Base-by-base conservation (phyloP, 106 monocot genomes). In the Iris macrosiphon region DNA sequence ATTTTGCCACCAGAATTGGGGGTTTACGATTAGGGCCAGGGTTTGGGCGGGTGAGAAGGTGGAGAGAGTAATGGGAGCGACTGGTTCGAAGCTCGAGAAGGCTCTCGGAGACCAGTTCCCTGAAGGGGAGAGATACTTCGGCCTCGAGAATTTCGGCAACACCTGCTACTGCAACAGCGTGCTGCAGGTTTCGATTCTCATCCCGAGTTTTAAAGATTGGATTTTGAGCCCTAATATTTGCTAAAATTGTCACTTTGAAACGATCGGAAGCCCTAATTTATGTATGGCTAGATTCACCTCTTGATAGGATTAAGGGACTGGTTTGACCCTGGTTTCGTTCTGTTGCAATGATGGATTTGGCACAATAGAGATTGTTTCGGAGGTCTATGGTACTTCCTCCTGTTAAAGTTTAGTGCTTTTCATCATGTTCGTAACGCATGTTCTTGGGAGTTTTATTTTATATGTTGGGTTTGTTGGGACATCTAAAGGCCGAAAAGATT, bases 111-210 rank as follows among this genome's bases (percentile, higher is more conserved):
- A 74, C 22, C 66, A 74, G 54, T 74, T 74, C 48, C 74, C 74
- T 9, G 74, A 74, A 44, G 66, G 60, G 0, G 74, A 74, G 45
- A 52, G 74, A 30, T 67, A 67, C 46, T 74, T 74, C 30, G 74
- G 74, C 16, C 61, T 74, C n/a, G 74, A 74, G 61, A 74, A 74
- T 52, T 74, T 74, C 67, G 74, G 74, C 20, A 74, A 74, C 46
- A 74, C 74, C 28, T 74, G 74, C 54, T 74, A 74, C 55, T 66
- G 66, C 39, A 74, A 74, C 61, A 60, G 59, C 60, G 66, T 74
- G 11, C 46, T 74, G 8, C 74, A 74, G 74, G 74, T 73, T 3
- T 20, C 15, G 10, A 11, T 11, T 3, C 4, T 24, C 6, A 4
- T 22, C 11, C 15, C 3, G 32, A 16, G 46, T 7, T 46, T 23